phyloP scores from a whole-genome alignment of 2,329 filamentous ascomycete species.

The Teratosphaeriaceae sp. region DNA sequence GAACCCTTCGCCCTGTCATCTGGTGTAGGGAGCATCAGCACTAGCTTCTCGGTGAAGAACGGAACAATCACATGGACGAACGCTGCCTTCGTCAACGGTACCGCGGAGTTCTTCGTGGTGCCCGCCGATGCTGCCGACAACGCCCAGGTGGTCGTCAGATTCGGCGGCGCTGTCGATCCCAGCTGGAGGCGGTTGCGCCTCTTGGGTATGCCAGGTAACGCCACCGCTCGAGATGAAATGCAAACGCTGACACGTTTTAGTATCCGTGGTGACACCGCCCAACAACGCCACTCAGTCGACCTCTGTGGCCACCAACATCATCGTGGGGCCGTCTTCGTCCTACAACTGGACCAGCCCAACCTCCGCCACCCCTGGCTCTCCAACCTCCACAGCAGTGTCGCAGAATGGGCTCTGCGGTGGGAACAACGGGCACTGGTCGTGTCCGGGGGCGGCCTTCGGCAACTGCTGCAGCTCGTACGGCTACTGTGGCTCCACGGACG shows the following conservation, averaged over 20 bases:
- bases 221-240: conserved; percentile 8
- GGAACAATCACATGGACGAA: conserved; percentile 28
- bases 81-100: conserved; percentile 23
- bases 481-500: conserved; percentile 7
- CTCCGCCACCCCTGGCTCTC: conserved; percentile 7
- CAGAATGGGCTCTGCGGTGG: conserved; percentile 7
- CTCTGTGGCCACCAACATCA: conserved; percentile 5
- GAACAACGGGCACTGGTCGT: conserved; percentile 5
- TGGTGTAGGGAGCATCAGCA: conserved; percentile 20
- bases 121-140: conserved; percentile 20
- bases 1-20: conserved; percentile 22
- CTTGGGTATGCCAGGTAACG: conserved; percentile 16
- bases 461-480: conserved; percentile 13
- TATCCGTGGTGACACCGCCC: background rate
- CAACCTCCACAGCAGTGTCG: conserved; percentile 4
- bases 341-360: background rate
- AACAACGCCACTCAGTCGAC: conserved; percentile 7
- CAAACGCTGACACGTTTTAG: background rate
- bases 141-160: conserved; percentile 23
- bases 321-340: conserved; percentile 1
- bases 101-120: conserved; percentile 27
- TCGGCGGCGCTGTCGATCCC: conserved; percentile 21
- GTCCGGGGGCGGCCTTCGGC: conserved; percentile 8
- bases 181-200: conserved; percentile 25
- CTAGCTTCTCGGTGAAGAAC: conserved; percentile 22